phyloP scores from a whole-genome alignment of 441 rosid genomes.

The Mallotus japonicus region DNA sequence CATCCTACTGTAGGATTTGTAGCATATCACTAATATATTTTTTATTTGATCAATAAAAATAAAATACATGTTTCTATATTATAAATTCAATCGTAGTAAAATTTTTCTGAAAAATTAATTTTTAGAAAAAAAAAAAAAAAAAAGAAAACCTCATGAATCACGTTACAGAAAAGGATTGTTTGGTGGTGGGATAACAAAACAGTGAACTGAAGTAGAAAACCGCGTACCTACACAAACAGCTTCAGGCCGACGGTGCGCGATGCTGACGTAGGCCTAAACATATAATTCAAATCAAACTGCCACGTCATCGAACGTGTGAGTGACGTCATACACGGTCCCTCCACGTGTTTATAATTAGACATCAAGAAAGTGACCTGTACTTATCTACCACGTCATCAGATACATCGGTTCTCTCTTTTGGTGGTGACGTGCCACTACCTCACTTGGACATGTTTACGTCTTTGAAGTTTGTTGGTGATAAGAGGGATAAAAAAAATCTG shows the following conservation, averaged over 20 bases:
- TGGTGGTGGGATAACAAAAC: neutral
- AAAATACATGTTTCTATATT: too few species aligned
- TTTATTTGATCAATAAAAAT: too few species aligned
- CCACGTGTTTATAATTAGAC: too few species aligned
- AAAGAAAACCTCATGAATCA: neutral
- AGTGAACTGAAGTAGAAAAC: neutral
- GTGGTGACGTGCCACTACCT: too few species aligned
- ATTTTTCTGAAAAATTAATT: too few species aligned
- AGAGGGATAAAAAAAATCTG: too few species aligned
- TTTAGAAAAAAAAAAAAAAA: neutral
- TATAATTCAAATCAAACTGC: neutral
- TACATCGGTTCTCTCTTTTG: neutral
- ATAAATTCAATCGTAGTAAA: too few species aligned
- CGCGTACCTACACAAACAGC: constrained; percentile 7
- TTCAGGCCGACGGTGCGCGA: constrained; percentile 28
- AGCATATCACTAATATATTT: too few species aligned
- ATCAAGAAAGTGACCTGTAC: neutral
- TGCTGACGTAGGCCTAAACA: constrained; percentile 6
- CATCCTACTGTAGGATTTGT: too few species aligned
- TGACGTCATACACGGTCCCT: constrained; percentile 22
- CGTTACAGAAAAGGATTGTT: neutral
- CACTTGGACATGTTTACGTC: too few species aligned
- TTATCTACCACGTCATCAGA: constrained; percentile 12
- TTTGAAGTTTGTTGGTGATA: too few species aligned
- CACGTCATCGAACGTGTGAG: constrained; percentile 19